Percentiles rank a stretch among this genome's conserved stretches.
phyloP scores from a whole-genome alignment of 768 basidiomycete genomes.

The Hericium rajendrae region DNA sequence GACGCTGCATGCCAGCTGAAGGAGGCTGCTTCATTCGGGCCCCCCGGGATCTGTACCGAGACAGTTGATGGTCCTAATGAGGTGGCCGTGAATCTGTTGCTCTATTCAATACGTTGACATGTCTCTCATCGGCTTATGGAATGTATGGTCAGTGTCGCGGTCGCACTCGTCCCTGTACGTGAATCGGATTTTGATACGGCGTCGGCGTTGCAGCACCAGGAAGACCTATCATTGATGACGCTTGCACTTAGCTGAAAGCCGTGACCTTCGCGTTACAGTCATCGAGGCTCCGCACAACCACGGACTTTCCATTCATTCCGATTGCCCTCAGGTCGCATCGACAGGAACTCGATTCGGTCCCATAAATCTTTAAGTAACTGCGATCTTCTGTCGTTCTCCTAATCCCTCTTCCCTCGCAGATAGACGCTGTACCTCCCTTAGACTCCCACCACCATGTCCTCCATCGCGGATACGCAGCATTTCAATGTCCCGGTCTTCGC shows the following conservation, averaged over 20 bases:
- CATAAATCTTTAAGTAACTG: no score
- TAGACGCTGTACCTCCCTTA: no score
- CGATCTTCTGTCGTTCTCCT: no score
- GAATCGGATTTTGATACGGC: not conserved
- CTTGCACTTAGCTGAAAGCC: not conserved
- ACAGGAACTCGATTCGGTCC: not conserved
- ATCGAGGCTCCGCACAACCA: not conserved
- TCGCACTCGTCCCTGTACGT: not conserved
- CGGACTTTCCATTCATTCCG: not conserved
- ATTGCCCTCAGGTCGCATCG: not conserved
- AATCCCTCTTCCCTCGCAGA: no score
- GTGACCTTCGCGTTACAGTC: not conserved
- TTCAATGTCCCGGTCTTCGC: slow-evolving; percentile 41
- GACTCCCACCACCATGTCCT: not conserved
- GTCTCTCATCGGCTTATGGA: not conserved
- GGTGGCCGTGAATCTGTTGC: no score
- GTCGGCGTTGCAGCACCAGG: not conserved
- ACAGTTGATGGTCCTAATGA: no score
- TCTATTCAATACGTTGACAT: no score
- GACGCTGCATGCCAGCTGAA: no score
- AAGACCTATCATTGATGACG: not conserved
- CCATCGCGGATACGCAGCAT: not conserved
- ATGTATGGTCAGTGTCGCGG: not conserved
- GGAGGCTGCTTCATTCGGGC: no score
- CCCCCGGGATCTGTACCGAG: no score